These are phyloP conservation scores for Pichia cephalocereana DNA, from an alignment of 805 yeast species.

Conservation along the genomic window DNA sequence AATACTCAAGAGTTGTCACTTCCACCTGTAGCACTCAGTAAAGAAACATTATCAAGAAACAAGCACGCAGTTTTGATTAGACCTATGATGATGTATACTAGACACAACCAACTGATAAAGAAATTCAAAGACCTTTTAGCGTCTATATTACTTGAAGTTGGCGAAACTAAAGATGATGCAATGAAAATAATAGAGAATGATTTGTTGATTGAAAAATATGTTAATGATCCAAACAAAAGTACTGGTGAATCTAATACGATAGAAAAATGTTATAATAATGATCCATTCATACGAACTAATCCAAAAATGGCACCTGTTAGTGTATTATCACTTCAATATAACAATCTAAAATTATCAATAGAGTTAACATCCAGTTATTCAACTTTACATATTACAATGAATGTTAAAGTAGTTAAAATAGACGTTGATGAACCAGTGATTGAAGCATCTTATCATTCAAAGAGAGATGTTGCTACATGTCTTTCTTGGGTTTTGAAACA, in stretches of 20 bases:
- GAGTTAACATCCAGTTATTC: constrained; percentile 9
- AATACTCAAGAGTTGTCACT: constrained; percentile 34
- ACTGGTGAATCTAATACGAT: background rate
- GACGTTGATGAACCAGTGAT: constrained; percentile 30
- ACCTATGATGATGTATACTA: constrained; percentile 50
- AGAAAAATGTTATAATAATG: constrained; percentile 1
- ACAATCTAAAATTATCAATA: constrained; percentile 7
- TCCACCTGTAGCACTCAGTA: constrained; percentile 39
- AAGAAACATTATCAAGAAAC: constrained; percentile 11
- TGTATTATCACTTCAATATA: constrained; percentile 6
- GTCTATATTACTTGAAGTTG: constrained; percentile 10
- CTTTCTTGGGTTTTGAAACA: constrained; percentile 34
- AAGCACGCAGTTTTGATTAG: constrained; percentile 33
- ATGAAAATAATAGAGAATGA: constrained; percentile 9
- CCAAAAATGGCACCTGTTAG: constrained; percentile 17
- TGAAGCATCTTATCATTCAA: constrained; percentile 40
- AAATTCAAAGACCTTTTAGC: constrained; percentile 24
- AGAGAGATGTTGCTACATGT: constrained; percentile 46
- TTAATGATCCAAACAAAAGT: constrained; percentile 14
- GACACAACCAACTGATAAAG: constrained; percentile 39
- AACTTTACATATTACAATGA: constrained; percentile 10
- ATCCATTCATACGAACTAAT: constrained; percentile 17
- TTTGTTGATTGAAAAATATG: constrained; percentile 11
- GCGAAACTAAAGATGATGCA: constrained; percentile 15
- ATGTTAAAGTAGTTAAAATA: constrained; percentile 8